Percentiles rank a stretch among this genome's conserved stretches.
Conservation (phyloP, 331 rosid genomes). For the Cucumis variabilis region DNA sequence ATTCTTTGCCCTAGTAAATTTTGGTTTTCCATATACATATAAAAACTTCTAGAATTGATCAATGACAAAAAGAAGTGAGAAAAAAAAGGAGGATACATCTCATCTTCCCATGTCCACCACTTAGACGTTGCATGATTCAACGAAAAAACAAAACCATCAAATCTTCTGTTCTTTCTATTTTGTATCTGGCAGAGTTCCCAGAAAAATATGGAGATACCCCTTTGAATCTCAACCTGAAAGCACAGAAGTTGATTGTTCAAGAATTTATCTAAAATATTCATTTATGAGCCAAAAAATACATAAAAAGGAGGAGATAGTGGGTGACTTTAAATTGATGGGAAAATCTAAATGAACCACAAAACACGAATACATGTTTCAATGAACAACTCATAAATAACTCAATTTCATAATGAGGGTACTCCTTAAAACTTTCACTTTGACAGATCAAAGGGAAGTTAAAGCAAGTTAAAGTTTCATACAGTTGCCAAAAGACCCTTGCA, state of each 20-base stretch:
- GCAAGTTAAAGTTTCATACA: conserved; percentile 4
- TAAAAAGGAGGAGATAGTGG: background rate
- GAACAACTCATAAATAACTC: background rate
- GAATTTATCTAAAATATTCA: background rate
- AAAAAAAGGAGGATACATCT: background rate
- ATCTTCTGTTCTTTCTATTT: conserved; percentile 12
- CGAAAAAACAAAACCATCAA: background rate
- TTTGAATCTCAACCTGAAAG: conserved; percentile 19
- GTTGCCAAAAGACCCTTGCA: background rate
- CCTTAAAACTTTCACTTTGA: background rate
- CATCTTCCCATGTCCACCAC: background rate
- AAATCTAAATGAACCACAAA: background rate
- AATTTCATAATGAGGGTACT: background rate
- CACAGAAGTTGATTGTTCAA: background rate
- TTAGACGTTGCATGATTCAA: background rate
- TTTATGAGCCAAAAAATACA: background rate
- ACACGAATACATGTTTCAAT: background rate
- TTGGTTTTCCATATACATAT: background rate
- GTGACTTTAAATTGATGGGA: background rate
- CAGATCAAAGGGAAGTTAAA: background rate
- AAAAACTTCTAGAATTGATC: background rate
- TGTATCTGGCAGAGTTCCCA: background rate
- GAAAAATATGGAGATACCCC: background rate
- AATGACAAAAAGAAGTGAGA: background rate
- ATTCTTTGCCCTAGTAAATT: background rate